Evolutionary conservation across 257 asterid species (phyloP).

Genomic region (Solanum habrochaites): DNA sequence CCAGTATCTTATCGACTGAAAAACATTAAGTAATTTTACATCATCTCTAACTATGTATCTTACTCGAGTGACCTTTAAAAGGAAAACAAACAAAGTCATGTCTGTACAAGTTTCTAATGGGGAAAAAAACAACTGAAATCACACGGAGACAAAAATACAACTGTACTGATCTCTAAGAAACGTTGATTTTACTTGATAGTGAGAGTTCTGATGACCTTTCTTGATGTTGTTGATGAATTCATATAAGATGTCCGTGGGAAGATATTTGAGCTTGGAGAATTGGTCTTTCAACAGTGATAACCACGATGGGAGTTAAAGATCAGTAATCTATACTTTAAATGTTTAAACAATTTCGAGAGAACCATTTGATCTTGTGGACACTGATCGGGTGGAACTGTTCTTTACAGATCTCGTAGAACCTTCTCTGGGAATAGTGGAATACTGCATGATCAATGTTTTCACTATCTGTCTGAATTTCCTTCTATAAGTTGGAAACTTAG

Average conservation of each 20-base stretch:
- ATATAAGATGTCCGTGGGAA: background rate
- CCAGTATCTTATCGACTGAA: background rate
- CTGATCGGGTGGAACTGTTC: slow-evolving; percentile 29
- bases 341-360: slow-evolving; percentile 47
- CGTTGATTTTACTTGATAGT: background rate
- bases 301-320: background rate
- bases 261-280: background rate
- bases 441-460: slow-evolving; percentile 31
- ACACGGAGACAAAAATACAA: background rate
- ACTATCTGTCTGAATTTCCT: slow-evolving; percentile 73
- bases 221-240: background rate
- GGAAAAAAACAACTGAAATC: background rate
- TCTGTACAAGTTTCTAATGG: background rate
- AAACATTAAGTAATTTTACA: background rate
- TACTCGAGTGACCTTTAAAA: background rate
- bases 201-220: background rate
- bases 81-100: background rate
- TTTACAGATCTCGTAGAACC: slow-evolving; percentile 29
- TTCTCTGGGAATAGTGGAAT: slow-evolving; percentile 27
- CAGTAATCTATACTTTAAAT: background rate
- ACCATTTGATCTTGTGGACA: slow-evolving; percentile 27
- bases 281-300: background rate
- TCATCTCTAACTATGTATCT: background rate
- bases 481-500: slow-evolving; percentile 76
- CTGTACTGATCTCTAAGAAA: background rate